Conservation (phyloP, 2,329 filamentous ascomycete genomes). For the Diaporthe vexans region DNA sequence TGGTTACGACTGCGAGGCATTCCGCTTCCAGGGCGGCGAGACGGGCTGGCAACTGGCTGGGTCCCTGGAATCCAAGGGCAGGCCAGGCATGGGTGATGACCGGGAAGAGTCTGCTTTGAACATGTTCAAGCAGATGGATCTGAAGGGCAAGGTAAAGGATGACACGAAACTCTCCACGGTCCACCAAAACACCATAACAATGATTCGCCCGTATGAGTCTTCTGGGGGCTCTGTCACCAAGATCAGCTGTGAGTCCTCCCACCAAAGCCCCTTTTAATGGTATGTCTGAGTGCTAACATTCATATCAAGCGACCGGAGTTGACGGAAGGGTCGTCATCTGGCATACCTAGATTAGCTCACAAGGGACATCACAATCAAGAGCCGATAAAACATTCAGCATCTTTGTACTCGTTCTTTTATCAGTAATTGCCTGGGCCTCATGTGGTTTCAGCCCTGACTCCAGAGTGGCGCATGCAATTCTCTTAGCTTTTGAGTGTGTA, state of each 20-base stretch:
- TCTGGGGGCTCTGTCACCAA: slow-evolving; percentile 76
- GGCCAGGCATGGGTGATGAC: slow-evolving; percentile 70
- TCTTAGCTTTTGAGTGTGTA: slow-evolving; percentile 21
- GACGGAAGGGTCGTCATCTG: slow-evolving; percentile 88
- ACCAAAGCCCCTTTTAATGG: slow-evolving; percentile 40
- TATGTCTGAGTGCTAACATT: slow-evolving; percentile 47
- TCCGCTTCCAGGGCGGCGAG: slow-evolving; percentile 85
- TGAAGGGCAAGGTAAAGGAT: slow-evolving; percentile 92
- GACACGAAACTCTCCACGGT: slow-evolving; percentile 95
- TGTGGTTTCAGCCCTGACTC: slow-evolving; percentile 40
- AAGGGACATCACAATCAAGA: slow-evolving; percentile 39
- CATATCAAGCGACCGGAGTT: slow-evolving; percentile 78
- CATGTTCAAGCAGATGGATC: slow-evolving; percentile 99
- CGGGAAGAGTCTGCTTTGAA: slow-evolving; percentile 95
- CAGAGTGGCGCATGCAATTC: slow-evolving; percentile 21
- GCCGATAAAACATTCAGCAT: slow-evolving; percentile 18
- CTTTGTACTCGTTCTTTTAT: slow-evolving; percentile 39
- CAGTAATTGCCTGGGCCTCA: slow-evolving; percentile 32
- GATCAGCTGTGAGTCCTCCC: slow-evolving; percentile 83
- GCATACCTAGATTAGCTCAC: slow-evolving; percentile 66
- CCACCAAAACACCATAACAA: slow-evolving; percentile 96
- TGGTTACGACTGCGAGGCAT: slow-evolving; percentile 91
- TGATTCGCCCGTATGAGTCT: slow-evolving; percentile 81
- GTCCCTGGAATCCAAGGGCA: slow-evolving; percentile 81
- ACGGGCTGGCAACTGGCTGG: slow-evolving; percentile 88